Conservation (phyloP, 768 basidiomycete genomes). For the Royoungia palumana region DNA sequence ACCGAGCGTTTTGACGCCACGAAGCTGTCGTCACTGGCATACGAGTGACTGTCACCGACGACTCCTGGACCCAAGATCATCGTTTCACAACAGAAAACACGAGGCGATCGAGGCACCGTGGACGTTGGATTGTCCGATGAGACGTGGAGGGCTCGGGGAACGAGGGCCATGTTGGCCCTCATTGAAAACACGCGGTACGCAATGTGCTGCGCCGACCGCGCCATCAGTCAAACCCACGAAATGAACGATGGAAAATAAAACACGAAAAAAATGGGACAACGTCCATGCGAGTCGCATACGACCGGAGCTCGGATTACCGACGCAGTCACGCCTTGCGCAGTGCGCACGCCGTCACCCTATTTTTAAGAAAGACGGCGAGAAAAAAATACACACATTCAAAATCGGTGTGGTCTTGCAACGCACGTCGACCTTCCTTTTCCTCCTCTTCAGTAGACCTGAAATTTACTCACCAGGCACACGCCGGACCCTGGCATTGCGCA, state of each 20-base stretch:
- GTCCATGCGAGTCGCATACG: not conserved
- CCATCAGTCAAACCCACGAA: not conserved
- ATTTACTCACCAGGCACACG: slow-evolving; percentile 7
- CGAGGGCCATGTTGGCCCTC: slow-evolving; percentile 13
- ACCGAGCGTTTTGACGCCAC: not conserved
- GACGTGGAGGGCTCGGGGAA: slow-evolving; percentile 2
- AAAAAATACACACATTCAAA: not conserved
- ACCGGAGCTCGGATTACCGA: not conserved
- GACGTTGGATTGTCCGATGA: not conserved
- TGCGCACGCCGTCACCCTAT: not conserved
- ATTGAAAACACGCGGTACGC: slow-evolving; percentile 24
- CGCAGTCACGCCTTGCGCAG: not conserved
- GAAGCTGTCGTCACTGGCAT: not conserved
- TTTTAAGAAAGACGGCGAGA: not conserved
- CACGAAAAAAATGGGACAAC: not conserved
- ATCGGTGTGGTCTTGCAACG: not conserved
- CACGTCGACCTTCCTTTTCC: slow-evolving; percentile 1
- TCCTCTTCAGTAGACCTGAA: not conserved
- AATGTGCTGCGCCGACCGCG: slow-evolving; percentile 10
- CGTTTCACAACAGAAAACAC: not conserved
- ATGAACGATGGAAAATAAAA: not conserved
- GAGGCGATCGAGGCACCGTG: slow-evolving; percentile 4
- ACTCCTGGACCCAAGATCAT: not conserved
- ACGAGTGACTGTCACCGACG: not conserved
- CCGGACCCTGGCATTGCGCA: not conserved